These are phyloP conservation scores for Carpinus fangiana DNA, from an alignment of 306 rosid genomes.

Conservation along the genomic window DNA sequence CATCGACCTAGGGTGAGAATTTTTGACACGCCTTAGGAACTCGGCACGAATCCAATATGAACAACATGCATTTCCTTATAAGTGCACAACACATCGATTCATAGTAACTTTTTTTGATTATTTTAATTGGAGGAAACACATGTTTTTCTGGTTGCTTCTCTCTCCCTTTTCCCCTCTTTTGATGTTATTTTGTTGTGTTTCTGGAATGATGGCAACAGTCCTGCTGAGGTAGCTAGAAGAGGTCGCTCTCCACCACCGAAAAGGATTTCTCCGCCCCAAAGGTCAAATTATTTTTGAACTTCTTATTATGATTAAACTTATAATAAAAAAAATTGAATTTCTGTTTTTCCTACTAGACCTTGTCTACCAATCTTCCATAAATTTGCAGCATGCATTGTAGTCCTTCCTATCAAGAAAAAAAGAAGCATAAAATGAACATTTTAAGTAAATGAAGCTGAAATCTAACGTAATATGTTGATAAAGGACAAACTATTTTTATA, in stretches of 20 bases:
- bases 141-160: not conserved
- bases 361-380: not conserved
- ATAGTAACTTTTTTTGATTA: not conserved
- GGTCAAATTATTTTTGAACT: constrained; percentile 38
- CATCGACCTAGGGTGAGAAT: too few species aligned
- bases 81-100: not conserved
- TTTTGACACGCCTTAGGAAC: too few species aligned
- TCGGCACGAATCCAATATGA: too few species aligned
- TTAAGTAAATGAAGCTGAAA: not conserved
- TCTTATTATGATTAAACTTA: not conserved
- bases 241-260: constrained; percentile 81
- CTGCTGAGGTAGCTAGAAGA: constrained; percentile 56
- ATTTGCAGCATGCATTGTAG: not conserved
- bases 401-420: not conserved
- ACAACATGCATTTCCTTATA: not conserved
- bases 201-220: constrained; percentile 32
- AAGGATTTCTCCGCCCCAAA: constrained; percentile 75
- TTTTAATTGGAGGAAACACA: not conserved
- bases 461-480: not conserved
- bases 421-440: not conserved
- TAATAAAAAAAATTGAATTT: not conserved
- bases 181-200: not conserved
- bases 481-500: not conserved
- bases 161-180: not conserved
- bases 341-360: not conserved